Evolutionary conservation across 2,329 filamentous ascomycete genomes (phyloP), one percentile per base, ranked within the genome.

Genomic region (Hypomyces rosellus): DNA sequence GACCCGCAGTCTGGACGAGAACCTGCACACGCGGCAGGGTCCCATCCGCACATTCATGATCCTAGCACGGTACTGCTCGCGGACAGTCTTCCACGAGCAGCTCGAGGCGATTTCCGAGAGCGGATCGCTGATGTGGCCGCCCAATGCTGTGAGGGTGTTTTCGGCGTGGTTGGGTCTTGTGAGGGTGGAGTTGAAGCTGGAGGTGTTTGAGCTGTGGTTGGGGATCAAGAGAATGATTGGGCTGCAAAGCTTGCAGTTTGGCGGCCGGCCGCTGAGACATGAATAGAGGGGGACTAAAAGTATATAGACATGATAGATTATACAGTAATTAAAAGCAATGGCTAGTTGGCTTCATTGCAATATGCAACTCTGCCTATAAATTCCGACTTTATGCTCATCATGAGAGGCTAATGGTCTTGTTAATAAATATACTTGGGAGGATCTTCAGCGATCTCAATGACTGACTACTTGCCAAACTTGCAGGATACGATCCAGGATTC

Each of bases 1-100:
- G 37, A 99, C 93, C 14, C 84, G 93, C 56, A 93, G 86, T 60
- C 78, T 99, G 15, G 93, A 99, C 65, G 93, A 99, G 73, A 91
- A 86, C 63, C 74, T 95, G 36, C 86, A 91, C 49, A 93, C 88
- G 0, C 76, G 80, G 6, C 78, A 81, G 54, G 84, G 84, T 0
- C 82, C 83, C 3, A 77, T 85, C 55, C 75, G 82, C 44, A 78
- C 73, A 13, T 87, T 87, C 59, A 70, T 87, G 62, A 87, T 88
- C 55, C 72, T 88, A 25, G 84, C 84, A 3, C 70, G 82, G 34
- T 87, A 87, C 68, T 86, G 84, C 66, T 77, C 80, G 22, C 74
- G 79, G 34, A 85, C 82, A 2, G 82, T 88, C 0, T 81, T 83
- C 55, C 68, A 81, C 56, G 84, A 87, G 65, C 76, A 81, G 59